Base-by-base conservation (phyloP, 352 stramenopile species). In the Phytophthora chlamydospora region DNA sequence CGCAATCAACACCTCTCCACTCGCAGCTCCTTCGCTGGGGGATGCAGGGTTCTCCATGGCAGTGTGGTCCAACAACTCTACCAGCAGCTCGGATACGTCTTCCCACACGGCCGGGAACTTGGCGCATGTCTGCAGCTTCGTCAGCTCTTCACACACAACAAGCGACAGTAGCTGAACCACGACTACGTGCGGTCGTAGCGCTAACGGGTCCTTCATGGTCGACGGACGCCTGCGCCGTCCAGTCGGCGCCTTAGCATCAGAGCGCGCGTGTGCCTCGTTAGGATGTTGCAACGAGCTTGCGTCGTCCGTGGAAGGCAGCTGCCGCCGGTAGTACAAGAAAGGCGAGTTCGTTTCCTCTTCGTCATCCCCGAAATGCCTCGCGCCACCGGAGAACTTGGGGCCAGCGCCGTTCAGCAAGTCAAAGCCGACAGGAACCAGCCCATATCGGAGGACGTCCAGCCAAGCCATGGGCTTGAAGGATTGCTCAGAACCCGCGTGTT, bases 121-220 rank as follows among this genome's bases (percentile, higher is more conserved):
- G 21, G 42, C 51, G 51, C 52, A 81, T 7, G 55, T 68, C 11
- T 68, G 54, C 33, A 92, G 45, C 52, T 77, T 70, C 35, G 77
- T 71, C 32, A 92, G 68, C 19, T 90, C 70, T 50, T 89, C 69
- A 39, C 79, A 89, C 4, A 88, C 62, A 2, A 92, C 78, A 12
- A 75, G 76, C 11, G 83, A 90, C 1, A 92, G 29, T 43, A 92
- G 57, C 38, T 90, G 79, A 24, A 79, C 77, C 19, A 89, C 48
- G 8, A 90, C 55, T 13, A 92, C 64, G 49, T 88, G 81, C 2
- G 79, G 80, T 27, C 72, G 71, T 24, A 90, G 44, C 0, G 75
- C 79, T 41, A 86, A 49, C 16, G 79, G 79, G 19, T 92, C 80
- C 58, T 86, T 90, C 40, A 83, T 76, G 5, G 78, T 68, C 10